Evolutionary conservation across 2,329 filamentous ascomycete species (phyloP), one percentile per base, ranked within the genome.

Genomic region (Colletotrichum navitas): DNA sequence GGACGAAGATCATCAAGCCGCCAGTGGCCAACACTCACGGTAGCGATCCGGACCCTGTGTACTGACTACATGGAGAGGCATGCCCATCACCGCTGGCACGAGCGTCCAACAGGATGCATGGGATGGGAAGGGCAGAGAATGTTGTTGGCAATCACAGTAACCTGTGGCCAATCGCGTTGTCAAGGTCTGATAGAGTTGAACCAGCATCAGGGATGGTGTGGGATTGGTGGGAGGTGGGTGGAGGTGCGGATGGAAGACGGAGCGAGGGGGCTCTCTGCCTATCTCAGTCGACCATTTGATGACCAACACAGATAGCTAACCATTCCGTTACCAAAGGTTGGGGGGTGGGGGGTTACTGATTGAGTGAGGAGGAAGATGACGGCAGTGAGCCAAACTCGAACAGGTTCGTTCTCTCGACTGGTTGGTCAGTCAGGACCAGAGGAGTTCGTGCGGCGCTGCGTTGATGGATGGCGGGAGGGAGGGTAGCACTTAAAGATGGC

Each of bases 191-290:
- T 68, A 54, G 63, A 59, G 64, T 68, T 68, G 32, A 62, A 47
- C 29, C 21, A 32, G 64, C 59, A 68, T 63, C 64, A 68, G 59
- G 56, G 56, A 59, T 63, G 59, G n/a, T n/a, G n/a, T n/a, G n/a
- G n/a, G n/a, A n/a, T n/a, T 58, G 45, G 34, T 52, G 64, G 26
- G 64, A 34, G 21, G 52, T 34, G 64, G 66, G 41, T 36, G 52
- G 41, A 32, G 43, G 32, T 26, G 54, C 26, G 18, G 16, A 59
- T 58, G 29, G 14, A 51, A 32, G 45, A 24, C 7, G 26, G 32
- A 49, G 21, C 43, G 59, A 18, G 43, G 29, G 34, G 45, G 21
- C 16, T 34, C 60, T 36, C 59, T 47, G 21, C 29, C 58, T 45
- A 47, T 47, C 59, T 34, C 32, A 36, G 21, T 45, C 21, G 59